Evolutionary conservation across 768 basidiomycete species (phyloP).

Genomic region (Podaxis mareebaensis): DNA sequence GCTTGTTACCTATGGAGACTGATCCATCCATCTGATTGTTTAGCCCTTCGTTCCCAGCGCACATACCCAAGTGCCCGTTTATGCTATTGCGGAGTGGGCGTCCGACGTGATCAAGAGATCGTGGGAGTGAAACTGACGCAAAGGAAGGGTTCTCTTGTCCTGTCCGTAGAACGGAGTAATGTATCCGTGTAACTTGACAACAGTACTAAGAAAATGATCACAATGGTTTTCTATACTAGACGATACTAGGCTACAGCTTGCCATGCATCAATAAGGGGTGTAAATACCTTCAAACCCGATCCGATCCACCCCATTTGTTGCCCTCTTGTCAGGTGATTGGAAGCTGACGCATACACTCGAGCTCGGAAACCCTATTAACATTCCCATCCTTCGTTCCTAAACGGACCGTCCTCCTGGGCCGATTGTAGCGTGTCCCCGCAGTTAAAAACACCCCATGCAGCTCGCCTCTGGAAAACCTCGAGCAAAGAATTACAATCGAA

Average conservation of each 20-base stretch:
- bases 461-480: conserved; percentile 24
- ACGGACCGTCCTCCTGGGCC: conserved; percentile 17
- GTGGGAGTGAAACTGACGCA: background rate
- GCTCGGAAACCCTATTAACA: conserved; percentile 23
- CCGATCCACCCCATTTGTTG: conserved; percentile 20
- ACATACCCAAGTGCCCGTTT: conserved; percentile 7
- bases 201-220: too few relatives aligned
- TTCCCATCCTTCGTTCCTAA: conserved; percentile 27
- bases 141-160: background rate
- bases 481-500: conserved; percentile 19
- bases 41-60: conserved; percentile 14
- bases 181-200: too few relatives aligned
- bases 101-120: background rate
- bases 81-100: conserved; percentile 14
- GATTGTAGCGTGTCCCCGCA: conserved; percentile 17
- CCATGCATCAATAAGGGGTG: too few relatives aligned
- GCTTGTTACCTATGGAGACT: background rate
- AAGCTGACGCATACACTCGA: conserved; percentile 27
- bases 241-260: too few relatives aligned
- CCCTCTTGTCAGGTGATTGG: conserved; percentile 20
- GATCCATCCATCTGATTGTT: background rate
- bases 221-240: too few relatives aligned
- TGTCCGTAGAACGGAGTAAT: too few relatives aligned
- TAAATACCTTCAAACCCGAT: conserved; percentile 17
- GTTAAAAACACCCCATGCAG: conserved; percentile 21